Base-by-base conservation (phyloP, 371 early-diverging fungal genomes). In the Syncephalastrum contaminatum region DNA sequence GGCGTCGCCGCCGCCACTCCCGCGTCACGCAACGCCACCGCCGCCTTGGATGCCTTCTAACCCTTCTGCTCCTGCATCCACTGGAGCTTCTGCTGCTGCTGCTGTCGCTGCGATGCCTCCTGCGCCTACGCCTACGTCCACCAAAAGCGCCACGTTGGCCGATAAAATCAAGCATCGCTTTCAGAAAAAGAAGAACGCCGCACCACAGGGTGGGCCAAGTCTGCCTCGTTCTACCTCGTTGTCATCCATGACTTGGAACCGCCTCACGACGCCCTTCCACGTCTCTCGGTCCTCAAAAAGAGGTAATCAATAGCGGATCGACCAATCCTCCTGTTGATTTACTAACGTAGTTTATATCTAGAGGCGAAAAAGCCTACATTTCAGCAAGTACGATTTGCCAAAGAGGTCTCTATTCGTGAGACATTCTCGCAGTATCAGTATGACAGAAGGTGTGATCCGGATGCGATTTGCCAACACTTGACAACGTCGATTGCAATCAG, bases 401-500 rank as follows among this genome's bases (percentile, higher is more conserved):
- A 53, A n/a, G 39, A 42, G 8, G 63, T 63, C 5, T 55, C 56
- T 24, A 56, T 88, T 4, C 75, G 80, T 30, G 77, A 81, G 46
- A 87, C 90, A 7, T 90, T 75, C 64, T 78, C 86, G 16, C 72
- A 81, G 15, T 74, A 72, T 7, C 82, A 87, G 36, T 90, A 90
- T 55, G 90, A 90, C 54, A 81, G 90, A 8, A 69, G 74, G 14
- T 85, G 87, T 15, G 82, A 86, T 62, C 72, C 81, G 3, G 65
- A 81, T 21, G 72, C 81, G 20, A 74, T 75, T 2, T 83, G 83
- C 40, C 68, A 67, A n/a, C 69, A 76, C 24, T 60, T 90, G 8
- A 87, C 86, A 2, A 63, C 87, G 0, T 63, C 67, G 4, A 68
- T 84, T 44, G 88, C 88, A 10, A 73, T 77, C 49, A 69, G 70